Evolutionary conservation across 2,329 filamentous ascomycete species (phyloP), one percentile per base, ranked within the genome.

Genomic region (Trematosphaeria pertusa): DNA sequence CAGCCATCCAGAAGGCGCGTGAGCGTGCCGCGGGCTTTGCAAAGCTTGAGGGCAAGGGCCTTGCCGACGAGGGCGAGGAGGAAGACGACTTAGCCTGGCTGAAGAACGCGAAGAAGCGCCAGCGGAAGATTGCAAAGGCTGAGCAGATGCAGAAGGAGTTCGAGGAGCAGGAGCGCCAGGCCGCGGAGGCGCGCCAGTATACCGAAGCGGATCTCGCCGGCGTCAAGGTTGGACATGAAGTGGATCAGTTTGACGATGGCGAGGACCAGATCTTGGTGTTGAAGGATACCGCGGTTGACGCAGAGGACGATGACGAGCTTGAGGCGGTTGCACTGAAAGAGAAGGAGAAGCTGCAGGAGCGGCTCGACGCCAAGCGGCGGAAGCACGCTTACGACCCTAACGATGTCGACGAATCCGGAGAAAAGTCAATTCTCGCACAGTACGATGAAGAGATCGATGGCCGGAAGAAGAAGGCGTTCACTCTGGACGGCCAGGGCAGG

Each of bases 391-490:
- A 99, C 71, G 90, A 99, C 61, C 92, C 93, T 0, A 87, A 90
- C 51, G 85, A 87, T 46, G 77, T 87, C 24, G 87, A 79, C 35
- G 78, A 88, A 34, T 81, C 85, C 20, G 87, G 82, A 10, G 78
- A 86, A 47, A 81, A 81, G 14, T 81, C 82, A 5, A 85, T 99
- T 18, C 75, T 99, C 32, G 84, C 89, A 11, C 93, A 99, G 60
- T 99, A 99, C 65, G 94, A 97, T 61, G 94, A 97, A 55, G 93
- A 96, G 65, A 95, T 97, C 42, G 84, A 88, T 26, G 91, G 91
- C 44, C 96, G 96, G 74, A 94, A 95, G 75, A 78, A 81, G 45
- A 96, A 95, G 69, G 82, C 83, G 18, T 99, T 99, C 62, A 96
- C 89, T 0, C 78, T 99, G 12, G 90, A 96, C 69, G 86, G 86